Base-by-base conservation (phyloP, 257 asterid species). In the Solanum corneliomulleri region DNA sequence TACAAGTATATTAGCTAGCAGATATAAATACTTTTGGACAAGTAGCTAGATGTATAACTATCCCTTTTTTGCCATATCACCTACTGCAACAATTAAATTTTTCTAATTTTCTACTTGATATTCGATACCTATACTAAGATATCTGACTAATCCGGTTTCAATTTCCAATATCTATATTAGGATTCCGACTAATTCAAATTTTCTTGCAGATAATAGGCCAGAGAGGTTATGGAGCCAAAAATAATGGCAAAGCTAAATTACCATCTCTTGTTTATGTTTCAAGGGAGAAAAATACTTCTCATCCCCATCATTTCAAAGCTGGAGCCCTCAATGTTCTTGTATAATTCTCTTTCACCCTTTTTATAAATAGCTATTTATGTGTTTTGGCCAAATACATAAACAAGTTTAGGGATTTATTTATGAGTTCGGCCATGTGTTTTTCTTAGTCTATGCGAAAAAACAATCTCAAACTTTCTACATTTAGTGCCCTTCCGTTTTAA, bases 281-380 rank as follows among this genome's bases (percentile, higher is more conserved):
- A 35, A 88, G 98, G 66, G 98, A 95, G 90, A 94, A 94, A 89
- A 89, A 92, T 37, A 92, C 96, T 49, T 83, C 86, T 8, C 90
- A 85, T 88, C 93, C 96, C 18, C 98, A 94, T 85, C 96, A 94
- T 89, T 94, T 94, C 91, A 95, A 94, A 92, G 98, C 94, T 29
- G 98, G 98, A 85, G 95, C 98, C 7, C 89, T 95, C 77, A 95
- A 94, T 74, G 89, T 86, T 52, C 94, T 95, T 41, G 98, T 95
- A 91, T 37, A 10, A 37, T n/a, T 42, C 25, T 21, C 49, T n/a
- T 81, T 25, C 15, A 11, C 52, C 56, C 68, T 56, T 66, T 16
- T 5, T 27, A 69, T 44, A 42, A 44, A 18, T 7, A 18, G 45
- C 25, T 68, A 13, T 58, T 83, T 6, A 58, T 23, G 9, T 52